These are phyloP conservation scores for Pseudopyricularia cyperi DNA, from an alignment of 2,329 filamentous ascomycete genomes.

Conservation along the genomic window DNA sequence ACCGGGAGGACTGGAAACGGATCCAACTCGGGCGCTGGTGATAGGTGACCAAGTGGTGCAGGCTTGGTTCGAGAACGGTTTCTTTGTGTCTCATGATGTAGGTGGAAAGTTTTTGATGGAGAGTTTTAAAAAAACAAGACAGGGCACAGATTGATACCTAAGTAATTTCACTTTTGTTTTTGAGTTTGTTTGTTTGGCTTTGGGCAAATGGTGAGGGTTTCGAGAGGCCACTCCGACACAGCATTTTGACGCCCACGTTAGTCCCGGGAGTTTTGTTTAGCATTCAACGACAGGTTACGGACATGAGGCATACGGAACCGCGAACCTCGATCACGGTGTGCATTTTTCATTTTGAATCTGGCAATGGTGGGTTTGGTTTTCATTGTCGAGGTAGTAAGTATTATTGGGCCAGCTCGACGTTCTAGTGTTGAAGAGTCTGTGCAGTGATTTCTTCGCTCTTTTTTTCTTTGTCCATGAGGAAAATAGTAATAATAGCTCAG, in stretches of 20 bases:
- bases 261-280: background rate
- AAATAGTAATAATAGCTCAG: too few relatives aligned
- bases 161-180: too few relatives aligned
- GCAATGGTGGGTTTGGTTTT: background rate
- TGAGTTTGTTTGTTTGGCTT: background rate
- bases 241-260: background rate
- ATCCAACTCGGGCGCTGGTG: background rate
- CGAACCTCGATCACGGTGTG: background rate
- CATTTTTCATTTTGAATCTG: background rate
- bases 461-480: too few relatives aligned
- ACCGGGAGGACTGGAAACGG: slow-evolving; percentile 31
- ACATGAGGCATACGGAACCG: background rate
- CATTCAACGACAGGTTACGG: background rate
- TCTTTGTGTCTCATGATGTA: background rate
- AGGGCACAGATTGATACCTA: background rate
- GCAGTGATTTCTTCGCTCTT: too few relatives aligned
- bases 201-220: too few relatives aligned
- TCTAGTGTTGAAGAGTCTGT: background rate
- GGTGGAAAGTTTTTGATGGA: background rate
- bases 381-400: background rate
- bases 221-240: too few relatives aligned
- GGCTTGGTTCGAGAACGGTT: background rate
- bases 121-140: background rate
- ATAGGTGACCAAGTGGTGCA: background rate
- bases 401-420: background rate